Base-by-base conservation (phyloP, 495 filamentous ascomycete species). In the Oidiodendron maius region DNA sequence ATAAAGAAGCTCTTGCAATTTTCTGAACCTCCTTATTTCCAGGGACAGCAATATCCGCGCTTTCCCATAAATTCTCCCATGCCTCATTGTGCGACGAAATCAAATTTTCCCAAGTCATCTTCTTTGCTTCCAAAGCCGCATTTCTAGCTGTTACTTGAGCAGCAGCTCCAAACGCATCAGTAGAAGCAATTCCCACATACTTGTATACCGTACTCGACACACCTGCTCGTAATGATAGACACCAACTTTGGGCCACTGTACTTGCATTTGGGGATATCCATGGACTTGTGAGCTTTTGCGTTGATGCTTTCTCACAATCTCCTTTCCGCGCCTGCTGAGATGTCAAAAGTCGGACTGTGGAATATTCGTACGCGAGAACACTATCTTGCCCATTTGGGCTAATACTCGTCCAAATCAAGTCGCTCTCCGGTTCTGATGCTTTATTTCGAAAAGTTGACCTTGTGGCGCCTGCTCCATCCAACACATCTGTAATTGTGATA, bases 11-110 rank as follows among this genome's bases (percentile, higher is more conserved):
- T 0, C 65, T 56, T 1, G 81, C 83, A 9, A 89, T 61, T 12
- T 61, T 66, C 6, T 77, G 79, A 24, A 80, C 80, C 4, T 58
- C 56, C 0, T 80, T 75, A 42, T 74, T 61, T 4, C 67, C 61
- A 52, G 74, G 86, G 52, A 65, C 67, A 55, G 86, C 77, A 18
- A 87, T 77, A 13, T 77, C 78, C 41, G 72, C 66, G 0, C 71
- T 44, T 2, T 65, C 59, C 62, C 75, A 61, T 16, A 77, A 54
- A 4, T 47, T 55, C 1, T 57, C 51, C 76, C 76, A 79, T 24
- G 66, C 70, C 9, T 48, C 36, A 3, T 57, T 58, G 28, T 78
- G 74, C 18, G 65, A 60, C 3, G 45, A 50, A 1, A 75, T 40
- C 2, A 71, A 47, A 10, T 36, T 43, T n/a, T 64, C 47, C 56